phyloP scores from a whole-genome alignment of 345 rosid species.

The Hypericum androsaemum region DNA sequence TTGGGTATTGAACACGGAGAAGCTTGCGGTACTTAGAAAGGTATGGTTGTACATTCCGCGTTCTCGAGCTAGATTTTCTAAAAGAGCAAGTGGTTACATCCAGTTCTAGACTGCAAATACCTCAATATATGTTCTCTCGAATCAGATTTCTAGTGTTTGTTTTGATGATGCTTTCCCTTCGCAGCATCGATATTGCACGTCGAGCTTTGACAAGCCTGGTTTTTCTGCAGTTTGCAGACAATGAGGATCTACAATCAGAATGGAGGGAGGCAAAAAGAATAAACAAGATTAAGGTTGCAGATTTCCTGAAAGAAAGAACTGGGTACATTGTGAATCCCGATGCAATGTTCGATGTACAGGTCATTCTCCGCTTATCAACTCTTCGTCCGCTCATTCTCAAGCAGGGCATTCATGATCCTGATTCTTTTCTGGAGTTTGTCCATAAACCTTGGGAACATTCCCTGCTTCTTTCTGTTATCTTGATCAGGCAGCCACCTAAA shows the following conservation, averaged over 20 bases:
- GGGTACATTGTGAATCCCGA: slow-evolving; percentile 43
- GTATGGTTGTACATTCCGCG: slow-evolving; percentile 13
- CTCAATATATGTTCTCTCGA: background rate
- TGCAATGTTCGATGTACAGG: slow-evolving; percentile 65
- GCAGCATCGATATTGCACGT: too few relatives aligned
- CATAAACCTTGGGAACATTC: too few relatives aligned
- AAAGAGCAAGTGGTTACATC: too few relatives aligned
- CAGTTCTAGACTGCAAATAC: background rate
- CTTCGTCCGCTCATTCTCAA: too few relatives aligned
- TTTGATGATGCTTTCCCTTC: too few relatives aligned
- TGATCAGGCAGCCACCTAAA: too few relatives aligned
- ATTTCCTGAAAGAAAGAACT: slow-evolving; percentile 43
- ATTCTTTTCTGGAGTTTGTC: too few relatives aligned
- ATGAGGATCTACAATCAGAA: slow-evolving; percentile 41
- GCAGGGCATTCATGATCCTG: too few relatives aligned
- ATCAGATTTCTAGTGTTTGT: background rate
- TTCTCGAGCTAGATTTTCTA: too few relatives aligned
- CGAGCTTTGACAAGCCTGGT: background rate
- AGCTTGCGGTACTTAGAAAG: slow-evolving; percentile 47
- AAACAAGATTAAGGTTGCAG: slow-evolving; percentile 50
- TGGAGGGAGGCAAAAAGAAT: slow-evolving; percentile 52
- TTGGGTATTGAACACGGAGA: slow-evolving; percentile 60
- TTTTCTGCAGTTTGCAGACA: slow-evolving; percentile 39
- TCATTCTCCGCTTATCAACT: slow-evolving; percentile 2
- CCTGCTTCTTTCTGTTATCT: too few relatives aligned